Conservation (phyloP, 2,329 filamentous ascomycete genomes). For the Rutstroemia sp. region DNA sequence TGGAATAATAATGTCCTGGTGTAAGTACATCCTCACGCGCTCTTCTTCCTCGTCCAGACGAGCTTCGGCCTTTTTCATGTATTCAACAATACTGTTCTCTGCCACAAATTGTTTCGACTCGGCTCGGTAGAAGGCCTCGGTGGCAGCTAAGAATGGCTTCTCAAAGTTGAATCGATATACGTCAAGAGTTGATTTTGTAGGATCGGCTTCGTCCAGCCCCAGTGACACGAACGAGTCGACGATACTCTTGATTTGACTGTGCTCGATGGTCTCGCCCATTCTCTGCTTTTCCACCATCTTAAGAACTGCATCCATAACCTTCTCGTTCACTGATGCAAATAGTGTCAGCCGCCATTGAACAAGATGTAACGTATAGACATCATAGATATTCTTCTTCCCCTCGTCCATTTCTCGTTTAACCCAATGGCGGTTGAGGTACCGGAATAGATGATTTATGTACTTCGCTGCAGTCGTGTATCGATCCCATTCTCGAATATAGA, state of each 20-base stretch:
- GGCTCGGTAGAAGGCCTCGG: slow-evolving; percentile 76
- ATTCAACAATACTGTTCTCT: slow-evolving; percentile 96
- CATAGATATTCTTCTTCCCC: slow-evolving; percentile 95
- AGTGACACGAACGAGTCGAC: slow-evolving; percentile 95
- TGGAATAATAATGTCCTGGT: slow-evolving; percentile 77
- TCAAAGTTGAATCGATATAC: slow-evolving; percentile 93
- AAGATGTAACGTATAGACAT: slow-evolving; percentile 93
- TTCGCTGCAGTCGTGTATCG: slow-evolving; percentile 93
- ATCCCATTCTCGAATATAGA: slow-evolving; percentile 96
- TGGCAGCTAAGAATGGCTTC: slow-evolving; percentile 81
- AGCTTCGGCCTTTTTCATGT: slow-evolving; percentile 98
- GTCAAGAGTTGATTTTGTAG: slow-evolving; percentile 87
- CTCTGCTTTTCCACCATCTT: slow-evolving; percentile 95
- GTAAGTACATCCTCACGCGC: slow-evolving; percentile 84
- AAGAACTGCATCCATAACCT: slow-evolving; percentile 91
- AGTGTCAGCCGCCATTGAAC: slow-evolving; percentile 93
- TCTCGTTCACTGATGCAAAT: slow-evolving; percentile 73
- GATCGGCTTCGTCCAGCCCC: slow-evolving; percentile 87
- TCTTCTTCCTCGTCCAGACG: slow-evolving; percentile 90
- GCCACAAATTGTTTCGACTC: slow-evolving; percentile 93
- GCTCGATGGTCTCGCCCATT: slow-evolving; percentile 95
- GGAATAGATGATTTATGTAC: slow-evolving; percentile 95
- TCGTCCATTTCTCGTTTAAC: slow-evolving; percentile 98
- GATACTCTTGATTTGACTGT: slow-evolving; percentile 92
- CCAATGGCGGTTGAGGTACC: slow-evolving; percentile 96